These are phyloP conservation scores for Amanita jacksonii DNA, from an alignment of 768 basidiomycete genomes.

Conservation along the genomic window DNA sequence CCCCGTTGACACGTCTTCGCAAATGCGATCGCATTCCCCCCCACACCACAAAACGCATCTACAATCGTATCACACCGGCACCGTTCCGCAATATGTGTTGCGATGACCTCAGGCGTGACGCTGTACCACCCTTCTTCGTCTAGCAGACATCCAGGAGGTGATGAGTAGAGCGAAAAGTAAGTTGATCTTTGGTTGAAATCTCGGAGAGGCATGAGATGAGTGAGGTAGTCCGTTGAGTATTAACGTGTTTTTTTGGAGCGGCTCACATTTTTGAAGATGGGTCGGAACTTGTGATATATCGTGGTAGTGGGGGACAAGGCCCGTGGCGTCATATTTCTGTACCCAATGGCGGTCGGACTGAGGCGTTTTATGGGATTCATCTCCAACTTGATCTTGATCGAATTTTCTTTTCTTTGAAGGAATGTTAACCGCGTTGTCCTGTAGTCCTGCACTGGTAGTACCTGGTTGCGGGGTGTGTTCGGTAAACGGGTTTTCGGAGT, in stretches of 20 bases:
- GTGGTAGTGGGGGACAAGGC: conserved; percentile 65
- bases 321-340: conserved; percentile 55
- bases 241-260: conserved; percentile 2
- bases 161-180: conserved; percentile 69
- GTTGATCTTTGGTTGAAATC: conserved; percentile 83
- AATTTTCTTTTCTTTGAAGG: neutral
- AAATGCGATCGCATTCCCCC: conserved; percentile 96
- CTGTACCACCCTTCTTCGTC: conserved; percentile 99
- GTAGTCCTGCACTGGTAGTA: neutral
- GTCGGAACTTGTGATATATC: conserved; percentile 60
- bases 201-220: conserved; percentile 20
- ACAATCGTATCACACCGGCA: conserved; percentile 80
- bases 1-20: conserved; percentile 93
- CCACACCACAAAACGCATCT: conserved; percentile 96
- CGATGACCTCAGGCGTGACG: conserved; percentile 91
- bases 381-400: neutral
- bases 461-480: too few relatives aligned
- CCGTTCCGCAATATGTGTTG: conserved; percentile 84
- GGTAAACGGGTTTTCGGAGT: too few relatives aligned
- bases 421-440: neutral
- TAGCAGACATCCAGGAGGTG: conserved; percentile 65
- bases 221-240: conserved; percentile 2
- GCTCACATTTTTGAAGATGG: conserved; percentile 77
- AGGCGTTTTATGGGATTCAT: conserved; percentile 10
- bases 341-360: conserved; percentile 20